Base-by-base conservation (phyloP, 306 rosid genomes). In the Lupinus albus region DNA sequence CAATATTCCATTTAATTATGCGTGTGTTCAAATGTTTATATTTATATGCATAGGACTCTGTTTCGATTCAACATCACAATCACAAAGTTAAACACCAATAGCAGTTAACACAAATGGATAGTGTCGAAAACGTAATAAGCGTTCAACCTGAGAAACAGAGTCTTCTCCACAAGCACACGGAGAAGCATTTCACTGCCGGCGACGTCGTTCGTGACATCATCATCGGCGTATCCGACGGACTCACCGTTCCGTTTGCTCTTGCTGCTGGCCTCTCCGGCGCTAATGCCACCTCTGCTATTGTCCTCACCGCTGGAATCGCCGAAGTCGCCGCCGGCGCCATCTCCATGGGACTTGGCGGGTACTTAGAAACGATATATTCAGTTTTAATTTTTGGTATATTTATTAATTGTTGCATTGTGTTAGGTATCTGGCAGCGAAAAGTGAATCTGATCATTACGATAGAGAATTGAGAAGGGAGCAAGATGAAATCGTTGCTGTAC, bases 341-440 rank as follows among this genome's bases (percentile, higher is more conserved):
- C 62, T 86, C 92, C 74, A 86, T 86, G 92, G 92, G 88, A 1
- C 88, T 84, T 71, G 92, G 98, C 60, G 98, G 98, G 96, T 92
- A 83, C 15, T 0, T 16, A 1, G 0, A 10, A 7, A 14, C 36
- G 12, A 32, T 25, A 25, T 10, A 45, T 3, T 4, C 25, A 14
- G 11, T 25, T 25, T 5, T 12, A 13, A 8, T 5, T 5, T n/a
- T 2, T 46, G 15, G 4, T 25, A 8, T 16, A 51, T 50, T 61
- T 42, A 35, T 35, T 35, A 56, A 7, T 25, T 25, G 25, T 51
- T 68, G 17, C 25, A n/a, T 30, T 57, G 59, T 35, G 54, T 25
- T 48, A 92, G 98, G 72, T 92, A 92, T 73, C 86, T 92, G 32
- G 98, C 98, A 0, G 98, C 98, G 4, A 86, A 89, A 64, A 86